Base-by-base conservation (phyloP, 139 green algal genomes). In the Chlorella ohadii region DNA sequence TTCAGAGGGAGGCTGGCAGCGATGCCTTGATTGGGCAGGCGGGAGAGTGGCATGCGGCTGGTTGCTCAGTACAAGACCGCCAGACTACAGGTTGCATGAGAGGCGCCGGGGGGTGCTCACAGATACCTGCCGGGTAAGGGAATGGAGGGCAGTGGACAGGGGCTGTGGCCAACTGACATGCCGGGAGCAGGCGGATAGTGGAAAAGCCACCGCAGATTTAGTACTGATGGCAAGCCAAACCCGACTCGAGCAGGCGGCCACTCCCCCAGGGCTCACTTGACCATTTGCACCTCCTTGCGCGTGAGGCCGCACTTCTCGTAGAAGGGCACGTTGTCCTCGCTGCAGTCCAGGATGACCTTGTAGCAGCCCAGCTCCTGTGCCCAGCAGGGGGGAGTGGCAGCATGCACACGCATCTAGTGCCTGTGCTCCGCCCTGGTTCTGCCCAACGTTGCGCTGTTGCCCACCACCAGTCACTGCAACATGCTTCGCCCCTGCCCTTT, bases 291-390 rank as follows among this genome's bases (percentile, higher is more conserved):
- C 71, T 98, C 96, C 82, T 99, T 99, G 20, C 72, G 67, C 1
- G 12, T 84, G 11, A 98, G 91, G 6, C 96, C 96, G 70, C 91
- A 96, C 83, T 98, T 98, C 28, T 94, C 92, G 75, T 99, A 99
- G 84, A 99, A 99, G 0, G 82, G 15, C 19, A 90, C 88, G 68
- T 99, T 98, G 38, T 86, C 71, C 78, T 99, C 95, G n/a, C 84
- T 87, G 88, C 97, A 99, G 86, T 99, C 96, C 80, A 99, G 88
- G 65, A 99, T 98, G 1, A 97, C 89, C 86, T 99, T 99, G 89
- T 99, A 99, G 90, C 96, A 99, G 20, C 94, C 94, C 17, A 67
- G 22, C 39, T 76, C 25, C 64, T 91, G 81, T 41, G 65, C 74
- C 72, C n/a, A n/a, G n/a, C n/a, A n/a, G n/a, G n/a, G n/a, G n/a